phyloP scores from a whole-genome alignment of 2,329 filamentous ascomycete genomes.

The Trichoderma semiorbis region DNA sequence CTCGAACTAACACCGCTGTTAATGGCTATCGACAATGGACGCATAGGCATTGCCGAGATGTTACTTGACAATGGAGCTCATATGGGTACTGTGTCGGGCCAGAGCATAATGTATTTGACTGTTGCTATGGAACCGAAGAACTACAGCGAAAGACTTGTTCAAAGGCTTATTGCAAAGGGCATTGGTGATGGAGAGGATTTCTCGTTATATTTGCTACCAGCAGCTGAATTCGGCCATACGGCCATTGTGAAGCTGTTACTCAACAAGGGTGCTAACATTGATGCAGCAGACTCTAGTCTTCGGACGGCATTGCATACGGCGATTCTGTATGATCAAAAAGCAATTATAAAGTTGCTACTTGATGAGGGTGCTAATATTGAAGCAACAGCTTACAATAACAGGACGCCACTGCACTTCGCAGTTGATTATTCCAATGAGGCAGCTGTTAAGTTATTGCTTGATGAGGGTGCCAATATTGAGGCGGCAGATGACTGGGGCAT shows the following conservation, averaged over 20 bases:
- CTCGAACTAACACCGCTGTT: neutral
- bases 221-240: neutral
- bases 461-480: neutral
- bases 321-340: neutral
- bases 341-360: neutral
- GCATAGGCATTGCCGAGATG: neutral
- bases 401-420: too few relatives aligned
- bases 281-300: neutral
- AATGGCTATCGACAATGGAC: neutral
- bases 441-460: too few relatives aligned
- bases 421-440: too few relatives aligned
- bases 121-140: neutral
- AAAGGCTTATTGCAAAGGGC: neutral
- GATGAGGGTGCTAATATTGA: too few relatives aligned
- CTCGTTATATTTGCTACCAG: rapidly evolving
- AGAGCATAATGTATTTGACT: neutral
- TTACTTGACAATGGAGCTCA: neutral
- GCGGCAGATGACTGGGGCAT: neutral
- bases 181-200: neutral
- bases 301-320: neutral
- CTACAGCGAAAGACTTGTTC: neutral
- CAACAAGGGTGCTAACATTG: neutral
- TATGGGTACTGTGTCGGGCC: rapidly evolving
- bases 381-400: too few relatives aligned
- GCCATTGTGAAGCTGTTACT: neutral